Conservation (phyloP, 495 filamentous ascomycete genomes). For the Xylaria nigripes region DNA sequence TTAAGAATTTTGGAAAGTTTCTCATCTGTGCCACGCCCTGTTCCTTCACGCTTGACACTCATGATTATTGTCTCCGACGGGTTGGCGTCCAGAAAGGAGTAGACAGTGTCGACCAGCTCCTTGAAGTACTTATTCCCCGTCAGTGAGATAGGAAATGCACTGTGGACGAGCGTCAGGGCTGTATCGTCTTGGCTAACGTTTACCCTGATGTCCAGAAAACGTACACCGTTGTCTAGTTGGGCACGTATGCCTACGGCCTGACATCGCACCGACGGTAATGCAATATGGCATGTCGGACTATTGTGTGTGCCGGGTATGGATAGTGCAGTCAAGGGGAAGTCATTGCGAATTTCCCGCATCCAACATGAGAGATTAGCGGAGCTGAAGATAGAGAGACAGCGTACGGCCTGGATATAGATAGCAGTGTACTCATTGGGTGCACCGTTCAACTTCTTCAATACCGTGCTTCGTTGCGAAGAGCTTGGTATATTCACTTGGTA, state of each 20-base stretch:
- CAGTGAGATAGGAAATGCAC: conserved; percentile 40
- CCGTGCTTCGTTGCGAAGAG: conserved; percentile 25
- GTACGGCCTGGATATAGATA: conserved; percentile 56
- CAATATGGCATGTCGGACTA: conserved; percentile 70
- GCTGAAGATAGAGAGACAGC: conserved; percentile 70
- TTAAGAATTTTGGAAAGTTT: conserved; percentile 64
- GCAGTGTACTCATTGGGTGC: conserved; percentile 53
- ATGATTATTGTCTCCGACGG: conserved; percentile 78
- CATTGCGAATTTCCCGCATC: conserved; percentile 68
- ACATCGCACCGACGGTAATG: conserved; percentile 88
- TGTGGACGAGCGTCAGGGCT: conserved; percentile 52
- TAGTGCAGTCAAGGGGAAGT: conserved; percentile 65
- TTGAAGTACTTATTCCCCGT: conserved; percentile 60
- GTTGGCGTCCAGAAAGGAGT: conserved; percentile 67
- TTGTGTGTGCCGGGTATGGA: conserved; percentile 97
- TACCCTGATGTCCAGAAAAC: conserved; percentile 87
- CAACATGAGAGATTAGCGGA: conserved; percentile 62
- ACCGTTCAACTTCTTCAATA: conserved; percentile 25
- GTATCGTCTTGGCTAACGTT: conserved; percentile 61
- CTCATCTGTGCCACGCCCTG: conserved; percentile 69
- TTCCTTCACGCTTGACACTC: conserved; percentile 84
- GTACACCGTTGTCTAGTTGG: conserved; percentile 84
- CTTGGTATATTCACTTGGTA: conserved; percentile 36
- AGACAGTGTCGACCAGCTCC: conserved; percentile 57
- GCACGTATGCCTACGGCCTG: conserved; percentile 68